Conservation (phyloP, 2,329 filamentous ascomycete species). For the Pseudogymnoascus sp. region DNA sequence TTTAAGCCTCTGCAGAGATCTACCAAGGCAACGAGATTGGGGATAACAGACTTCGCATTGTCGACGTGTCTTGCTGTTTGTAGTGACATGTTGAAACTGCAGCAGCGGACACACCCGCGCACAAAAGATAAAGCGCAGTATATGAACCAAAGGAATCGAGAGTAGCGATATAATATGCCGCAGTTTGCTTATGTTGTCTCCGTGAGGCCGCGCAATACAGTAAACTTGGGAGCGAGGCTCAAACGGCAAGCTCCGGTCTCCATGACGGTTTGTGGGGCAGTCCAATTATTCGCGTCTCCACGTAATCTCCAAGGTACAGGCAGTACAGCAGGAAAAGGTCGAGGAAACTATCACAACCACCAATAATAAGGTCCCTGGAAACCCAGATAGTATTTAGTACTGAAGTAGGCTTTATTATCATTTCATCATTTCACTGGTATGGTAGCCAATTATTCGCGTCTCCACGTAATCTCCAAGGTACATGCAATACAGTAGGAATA, state of each 20-base stretch:
- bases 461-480: slow-evolving; percentile 2
- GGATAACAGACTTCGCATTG: slow-evolving; percentile 6
- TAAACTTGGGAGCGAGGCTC: slow-evolving; percentile 3
- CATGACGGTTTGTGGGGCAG: slow-evolving; percentile 1
- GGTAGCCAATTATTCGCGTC: neutral
- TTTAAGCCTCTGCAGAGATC: neutral
- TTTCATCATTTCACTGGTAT: neutral
- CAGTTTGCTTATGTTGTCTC: neutral
- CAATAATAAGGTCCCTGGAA: neutral
- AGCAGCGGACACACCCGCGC: neutral
- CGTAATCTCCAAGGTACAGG: neutral
- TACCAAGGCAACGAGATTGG: neutral
- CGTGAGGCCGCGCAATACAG: slow-evolving; percentile 3
- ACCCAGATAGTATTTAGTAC: neutral
- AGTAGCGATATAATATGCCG: neutral
- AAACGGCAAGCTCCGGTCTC: slow-evolving; percentile 2
- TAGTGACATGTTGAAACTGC: slow-evolving; percentile 6
- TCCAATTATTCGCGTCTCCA: neutral
- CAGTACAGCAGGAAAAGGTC: neutral
- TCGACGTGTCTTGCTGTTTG: slow-evolving; percentile 8
- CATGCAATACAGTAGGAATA: neutral
- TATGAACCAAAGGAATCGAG: neutral
- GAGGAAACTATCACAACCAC: neutral
- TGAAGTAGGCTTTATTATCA: neutral
- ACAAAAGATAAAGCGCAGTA: neutral